phyloP scores from a whole-genome alignment of 805 yeast genomes.

The Metschnikowia proteae region DNA sequence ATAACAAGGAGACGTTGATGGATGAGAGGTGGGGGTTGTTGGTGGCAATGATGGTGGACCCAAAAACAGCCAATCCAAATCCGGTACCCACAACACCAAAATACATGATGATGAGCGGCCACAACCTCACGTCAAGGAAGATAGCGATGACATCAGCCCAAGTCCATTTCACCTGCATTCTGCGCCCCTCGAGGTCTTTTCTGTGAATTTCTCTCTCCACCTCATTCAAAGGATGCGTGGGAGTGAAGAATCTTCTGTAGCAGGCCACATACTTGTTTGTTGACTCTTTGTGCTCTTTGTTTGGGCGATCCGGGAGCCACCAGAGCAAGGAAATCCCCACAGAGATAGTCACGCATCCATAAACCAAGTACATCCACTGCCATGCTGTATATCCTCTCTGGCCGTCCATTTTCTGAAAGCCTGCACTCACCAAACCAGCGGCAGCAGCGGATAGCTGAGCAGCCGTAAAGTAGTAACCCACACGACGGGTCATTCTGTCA shows the following conservation, averaged over 20 bases:
- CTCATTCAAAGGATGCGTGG: constrained; percentile 48
- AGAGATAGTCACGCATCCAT: constrained; percentile 64
- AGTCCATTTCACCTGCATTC: constrained; percentile 50
- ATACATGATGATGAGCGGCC: constrained; percentile 85
- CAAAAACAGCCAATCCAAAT: constrained; percentile 79
- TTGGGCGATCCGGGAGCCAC: constrained; percentile 87
- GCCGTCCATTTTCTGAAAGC: constrained; percentile 81
- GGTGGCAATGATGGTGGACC: constrained; percentile 66
- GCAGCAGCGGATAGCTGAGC: constrained; percentile 90
- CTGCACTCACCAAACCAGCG: constrained; percentile 83
- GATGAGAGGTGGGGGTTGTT: constrained; percentile 61
- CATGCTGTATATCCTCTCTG: constrained; percentile 69
- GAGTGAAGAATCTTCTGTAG: constrained; percentile 27
- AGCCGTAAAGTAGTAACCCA: constrained; percentile 88
- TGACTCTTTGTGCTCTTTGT: constrained; percentile 12
- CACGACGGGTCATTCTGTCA: constrained; percentile 68
- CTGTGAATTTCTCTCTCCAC: constrained; percentile 56
- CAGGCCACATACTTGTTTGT: constrained; percentile 16
- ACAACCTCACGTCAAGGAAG: constrained; percentile 59
- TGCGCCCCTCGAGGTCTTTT: constrained; percentile 54
- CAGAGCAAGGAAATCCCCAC: constrained; percentile 64
- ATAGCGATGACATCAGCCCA: constrained; percentile 54
- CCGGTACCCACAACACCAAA: constrained; percentile 95
- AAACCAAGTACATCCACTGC: constrained; percentile 81
- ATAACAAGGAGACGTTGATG: constrained; percentile 67